Conservation (phyloP, 306 rosid genomes). For the Corylus americana region DNA sequence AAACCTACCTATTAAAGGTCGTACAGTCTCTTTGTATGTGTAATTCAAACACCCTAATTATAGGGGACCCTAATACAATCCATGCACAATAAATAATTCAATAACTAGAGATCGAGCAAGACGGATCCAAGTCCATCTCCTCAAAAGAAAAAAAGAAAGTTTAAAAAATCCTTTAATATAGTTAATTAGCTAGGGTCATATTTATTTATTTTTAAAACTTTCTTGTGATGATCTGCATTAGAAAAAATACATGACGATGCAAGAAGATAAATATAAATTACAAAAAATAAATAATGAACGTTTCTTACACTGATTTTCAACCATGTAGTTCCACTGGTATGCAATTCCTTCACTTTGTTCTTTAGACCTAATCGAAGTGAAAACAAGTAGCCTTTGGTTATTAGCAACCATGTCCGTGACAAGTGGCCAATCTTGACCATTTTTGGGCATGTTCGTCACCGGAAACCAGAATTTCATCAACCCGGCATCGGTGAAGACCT, state of each 20-base stretch:
- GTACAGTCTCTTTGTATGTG: no score
- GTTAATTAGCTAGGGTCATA: no score
- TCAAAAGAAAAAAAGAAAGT: not conserved
- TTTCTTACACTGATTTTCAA: constrained; percentile 75
- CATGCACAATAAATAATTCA: no score
- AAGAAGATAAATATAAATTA: not conserved
- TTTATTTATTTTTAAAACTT: no score
- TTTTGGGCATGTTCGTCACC: constrained; percentile 65
- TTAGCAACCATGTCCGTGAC: constrained; percentile 78
- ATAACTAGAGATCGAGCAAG: no score
- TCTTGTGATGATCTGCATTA: no score
- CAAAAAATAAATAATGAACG: not conserved
- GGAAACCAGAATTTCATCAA: constrained; percentile 89
- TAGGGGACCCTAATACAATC: no score
- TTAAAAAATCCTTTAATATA: not conserved
- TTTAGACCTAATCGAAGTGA: constrained; percentile 60
- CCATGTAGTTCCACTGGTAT: constrained; percentile 89
- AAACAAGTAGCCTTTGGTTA: constrained; percentile 74
- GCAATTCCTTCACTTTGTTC: constrained; percentile 82
- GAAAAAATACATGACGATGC: no score
- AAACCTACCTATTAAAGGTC: no score
- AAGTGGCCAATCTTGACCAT: constrained; percentile 77
- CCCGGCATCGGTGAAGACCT: constrained; percentile 63
- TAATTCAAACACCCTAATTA: no score
- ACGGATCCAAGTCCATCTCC: no score